phyloP scores from a whole-genome alignment of 1,284 basidiomycete genomes.

The Polyporus tsugae region DNA sequence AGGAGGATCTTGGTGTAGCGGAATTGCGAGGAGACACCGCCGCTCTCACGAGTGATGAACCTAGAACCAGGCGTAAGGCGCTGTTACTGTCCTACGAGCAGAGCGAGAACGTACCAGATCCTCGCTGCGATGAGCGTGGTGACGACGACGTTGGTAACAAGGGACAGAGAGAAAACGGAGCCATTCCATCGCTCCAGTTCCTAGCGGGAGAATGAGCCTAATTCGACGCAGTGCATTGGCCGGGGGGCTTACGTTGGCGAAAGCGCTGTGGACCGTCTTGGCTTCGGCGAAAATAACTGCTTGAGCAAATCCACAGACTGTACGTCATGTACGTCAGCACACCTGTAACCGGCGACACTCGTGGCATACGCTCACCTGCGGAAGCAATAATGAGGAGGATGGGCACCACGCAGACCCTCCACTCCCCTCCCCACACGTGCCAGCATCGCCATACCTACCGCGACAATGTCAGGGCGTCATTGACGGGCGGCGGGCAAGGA shows the following conservation, averaged over 20 bases:
- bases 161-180: conserved; percentile 48
- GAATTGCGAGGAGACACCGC: conserved; percentile 33
- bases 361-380: conserved; percentile 39
- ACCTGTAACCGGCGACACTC: not conserved
- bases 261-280: conserved; percentile 45
- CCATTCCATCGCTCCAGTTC: conserved; percentile 46
- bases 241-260: conserved; percentile 32
- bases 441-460: conserved; percentile 48
- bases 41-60: conserved; percentile 40
- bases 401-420: conserved; percentile 44
- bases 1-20: conserved; percentile 45
- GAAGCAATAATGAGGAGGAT: conserved; percentile 45
- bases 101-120: conserved; percentile 42
- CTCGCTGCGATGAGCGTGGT: conserved; percentile 46
- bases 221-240: not conserved
- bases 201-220: not conserved
- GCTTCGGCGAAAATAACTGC: conserved; percentile 46
- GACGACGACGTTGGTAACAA: conserved; percentile 47
- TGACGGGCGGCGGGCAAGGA: not conserved
- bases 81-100: not conserved
- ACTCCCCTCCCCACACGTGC: conserved; percentile 47
- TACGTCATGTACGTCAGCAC: not conserved
- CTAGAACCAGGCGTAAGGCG: conserved; percentile 26
- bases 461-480: not conserved
- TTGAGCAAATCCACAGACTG: conserved; percentile 48